phyloP scores from a whole-genome alignment of 2,329 filamentous ascomycete species.

The Aureobasidium sp. region DNA sequence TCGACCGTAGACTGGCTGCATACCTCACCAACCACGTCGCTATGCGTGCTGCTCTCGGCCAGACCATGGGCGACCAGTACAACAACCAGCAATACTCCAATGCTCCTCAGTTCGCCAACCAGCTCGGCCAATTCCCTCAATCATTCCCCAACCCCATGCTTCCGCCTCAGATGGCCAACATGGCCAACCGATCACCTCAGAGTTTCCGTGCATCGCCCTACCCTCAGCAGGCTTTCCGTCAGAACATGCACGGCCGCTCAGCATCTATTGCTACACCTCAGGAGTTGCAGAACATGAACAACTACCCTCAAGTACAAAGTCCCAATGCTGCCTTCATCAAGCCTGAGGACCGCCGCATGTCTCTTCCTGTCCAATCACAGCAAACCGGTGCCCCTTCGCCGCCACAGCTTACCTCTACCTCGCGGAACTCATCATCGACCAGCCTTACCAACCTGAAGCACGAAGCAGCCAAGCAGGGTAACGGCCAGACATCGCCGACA shows the following conservation, averaged over 20 bases:
- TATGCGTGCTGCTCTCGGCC: constrained; percentile 56
- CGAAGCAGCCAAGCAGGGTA: constrained; percentile 21
- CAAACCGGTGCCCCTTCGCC: constrained; percentile 26
- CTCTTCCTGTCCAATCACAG: constrained; percentile 39
- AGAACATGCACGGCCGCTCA: constrained; percentile 45
- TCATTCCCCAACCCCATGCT: constrained; percentile 31
- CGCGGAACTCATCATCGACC: constrained; percentile 27
- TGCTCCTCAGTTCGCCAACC: constrained; percentile 44
- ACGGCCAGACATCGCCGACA: constrained; percentile 18
- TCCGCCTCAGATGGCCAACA: constrained; percentile 29
- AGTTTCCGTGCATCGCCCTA: constrained; percentile 49
- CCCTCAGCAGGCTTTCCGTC: constrained; percentile 31
- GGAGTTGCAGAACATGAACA: constrained; percentile 29
- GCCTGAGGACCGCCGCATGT: constrained; percentile 44
- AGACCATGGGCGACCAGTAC: constrained; percentile 47
- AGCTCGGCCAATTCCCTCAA: constrained; percentile 32
- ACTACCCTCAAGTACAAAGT: constrained; percentile 23
- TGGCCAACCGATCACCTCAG: constrained; percentile 26
- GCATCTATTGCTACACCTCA: constrained; percentile 51
- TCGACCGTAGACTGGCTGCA: constrained; percentile 68
- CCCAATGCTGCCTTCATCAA: constrained; percentile 21
- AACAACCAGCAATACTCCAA: constrained; percentile 41
- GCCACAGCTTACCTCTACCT: constrained; percentile 28
- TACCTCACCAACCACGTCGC: constrained; percentile 65
- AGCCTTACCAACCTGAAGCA: constrained; percentile 28